Evolutionary conservation across 305 asterid genomes (phyloP), one percentile per base, ranked within the genome.

Genomic region (Ruellia speciosa): DNA sequence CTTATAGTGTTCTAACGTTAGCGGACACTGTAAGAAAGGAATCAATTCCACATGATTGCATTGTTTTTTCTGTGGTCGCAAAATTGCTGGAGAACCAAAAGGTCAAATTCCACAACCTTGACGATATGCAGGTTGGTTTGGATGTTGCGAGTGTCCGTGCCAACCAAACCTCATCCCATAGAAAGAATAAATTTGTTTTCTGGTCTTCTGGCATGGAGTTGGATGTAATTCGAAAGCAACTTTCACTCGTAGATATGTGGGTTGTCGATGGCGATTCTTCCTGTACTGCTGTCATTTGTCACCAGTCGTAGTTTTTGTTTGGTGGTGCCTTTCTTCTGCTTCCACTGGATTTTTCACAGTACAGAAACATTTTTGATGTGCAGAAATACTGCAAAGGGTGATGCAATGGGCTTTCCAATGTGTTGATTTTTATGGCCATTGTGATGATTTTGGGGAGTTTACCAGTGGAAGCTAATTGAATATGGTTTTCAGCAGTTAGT

Each of bases 271-370:
- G 59, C 13, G 97, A 84, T 49, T 74, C 72, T 43, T 80, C 90
- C 0, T 89, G 97, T 69, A 68, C 76, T 40, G 83, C 78, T 17
- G 94, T 89, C 58, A 73, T 82, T 65, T 89, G 97, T 66, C 86
- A 86, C 70, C 80, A 67, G 4, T 67, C 84, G 28, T 81, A 78
- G 74, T 60, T 49, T 65, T 63, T 57, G 31, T 33, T 16, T 9
- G 54, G 34, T 24, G 31, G 31, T 4, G 31, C 31, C 31, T 24
- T 24, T 24, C 31, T 24, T 24, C 31, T 24, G 31, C 18, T 64
- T 35, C 34, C 34, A 7, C 19, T 60, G 11, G 34, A 52, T 28
- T 13, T n/a, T 54, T 47, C 33, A n/a, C 47, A 56, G 45, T 24
- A 50, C 6, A 35, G 45, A 4, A 24, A 8, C 49, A 41, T 18